phyloP scores from a whole-genome alignment of 2,329 filamentous ascomycete species.

The Colletotrichum tamarilloi region DNA sequence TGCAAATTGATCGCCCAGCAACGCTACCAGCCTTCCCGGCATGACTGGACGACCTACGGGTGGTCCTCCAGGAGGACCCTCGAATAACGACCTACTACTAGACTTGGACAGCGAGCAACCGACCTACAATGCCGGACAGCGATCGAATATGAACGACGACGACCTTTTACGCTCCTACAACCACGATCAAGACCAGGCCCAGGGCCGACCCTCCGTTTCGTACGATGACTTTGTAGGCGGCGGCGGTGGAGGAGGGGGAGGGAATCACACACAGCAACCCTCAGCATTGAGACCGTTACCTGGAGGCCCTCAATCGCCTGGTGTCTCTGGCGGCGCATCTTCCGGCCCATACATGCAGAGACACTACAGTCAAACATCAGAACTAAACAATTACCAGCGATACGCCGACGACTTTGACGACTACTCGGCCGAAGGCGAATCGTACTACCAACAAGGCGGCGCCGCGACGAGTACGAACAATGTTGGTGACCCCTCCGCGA shows the following conservation, averaged over 20 bases:
- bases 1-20: constrained; percentile 39
- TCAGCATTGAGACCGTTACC: constrained; percentile 51
- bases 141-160: constrained; percentile 83
- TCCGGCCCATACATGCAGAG: constrained; percentile 57
- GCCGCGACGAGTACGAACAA: constrained; percentile 26
- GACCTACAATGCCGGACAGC: constrained; percentile 79
- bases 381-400: constrained; percentile 86
- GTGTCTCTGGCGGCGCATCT: constrained; percentile 38
- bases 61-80: constrained; percentile 61
- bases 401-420: constrained; percentile 92
- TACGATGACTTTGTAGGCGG: constrained; percentile 95
- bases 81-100: constrained; percentile 73
- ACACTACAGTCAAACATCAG: constrained; percentile 80
- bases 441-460: constrained; percentile 81
- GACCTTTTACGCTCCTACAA: constrained; percentile 81
- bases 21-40: constrained; percentile 54
- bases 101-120: constrained; percentile 79
- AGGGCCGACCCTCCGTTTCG: constrained; percentile 84
- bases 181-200: constrained; percentile 70
- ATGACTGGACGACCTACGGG: constrained; percentile 70
- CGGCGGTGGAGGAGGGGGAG: constrained; percentile 47
- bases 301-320: constrained; percentile 39
- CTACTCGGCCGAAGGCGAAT: constrained; percentile 80
- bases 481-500: constrained; percentile 39
- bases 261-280: constrained; percentile 52